A percentile compares a stretch with the other conserved stretches of the same genome.
Conservation (phyloP, 441 rosid genomes). For the Adansonia grandidieri region DNA sequence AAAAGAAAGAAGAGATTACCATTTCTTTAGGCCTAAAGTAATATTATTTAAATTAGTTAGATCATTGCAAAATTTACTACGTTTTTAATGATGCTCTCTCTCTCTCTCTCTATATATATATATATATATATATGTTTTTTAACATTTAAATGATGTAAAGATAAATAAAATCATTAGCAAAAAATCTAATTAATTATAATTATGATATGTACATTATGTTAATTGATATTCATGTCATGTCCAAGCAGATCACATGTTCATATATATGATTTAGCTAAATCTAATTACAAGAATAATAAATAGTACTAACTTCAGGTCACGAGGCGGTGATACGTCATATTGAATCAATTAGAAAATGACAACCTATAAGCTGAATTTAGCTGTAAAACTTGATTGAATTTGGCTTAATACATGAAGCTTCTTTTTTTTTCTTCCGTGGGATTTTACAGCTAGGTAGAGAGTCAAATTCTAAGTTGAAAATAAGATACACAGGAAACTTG, state of each 20-base stretch:
- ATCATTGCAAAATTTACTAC: background rate
- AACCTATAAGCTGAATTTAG: background rate
- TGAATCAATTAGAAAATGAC: background rate
- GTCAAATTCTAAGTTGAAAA: background rate
- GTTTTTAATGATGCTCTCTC: background rate
- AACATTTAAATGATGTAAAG: background rate
- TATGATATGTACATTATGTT: background rate
- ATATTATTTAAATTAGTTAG: background rate
- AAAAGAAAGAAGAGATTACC: background rate
- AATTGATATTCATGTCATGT: background rate
- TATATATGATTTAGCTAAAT: conserved; percentile 3
- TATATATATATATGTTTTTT: background rate
- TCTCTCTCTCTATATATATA: too few relatives aligned
- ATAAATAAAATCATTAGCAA: background rate
- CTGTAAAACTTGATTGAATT: conserved; percentile 10
- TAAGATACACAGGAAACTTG: background rate
- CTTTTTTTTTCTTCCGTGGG: background rate
- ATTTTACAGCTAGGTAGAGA: background rate
- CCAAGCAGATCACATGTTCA: background rate
- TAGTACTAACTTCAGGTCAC: too few relatives aligned
- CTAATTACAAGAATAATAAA: background rate
- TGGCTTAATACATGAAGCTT: conserved; percentile 24
- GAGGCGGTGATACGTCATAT: background rate
- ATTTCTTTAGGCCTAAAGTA: background rate
- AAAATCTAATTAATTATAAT: too few relatives aligned